Evolutionary conservation across 1,284 basidiomycete genomes (phyloP).

Genomic region (Pulveroboletus sp.): DNA sequence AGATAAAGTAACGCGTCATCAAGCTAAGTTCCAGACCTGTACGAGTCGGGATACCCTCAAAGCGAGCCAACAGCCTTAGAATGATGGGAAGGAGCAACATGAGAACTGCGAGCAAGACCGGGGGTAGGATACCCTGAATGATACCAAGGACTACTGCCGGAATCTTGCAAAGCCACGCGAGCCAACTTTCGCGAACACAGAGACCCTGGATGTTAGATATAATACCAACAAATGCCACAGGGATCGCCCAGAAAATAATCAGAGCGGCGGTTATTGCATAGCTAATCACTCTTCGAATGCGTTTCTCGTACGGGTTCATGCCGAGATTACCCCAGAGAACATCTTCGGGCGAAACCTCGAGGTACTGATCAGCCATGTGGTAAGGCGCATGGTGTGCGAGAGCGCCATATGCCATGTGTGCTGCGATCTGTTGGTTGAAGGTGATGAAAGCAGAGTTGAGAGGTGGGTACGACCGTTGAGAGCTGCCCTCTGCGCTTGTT

Average conservation of each 20-base stretch:
- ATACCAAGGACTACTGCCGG: conserved; percentile 73
- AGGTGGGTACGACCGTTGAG: conserved; percentile 59
- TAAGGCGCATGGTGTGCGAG: conserved; percentile 81
- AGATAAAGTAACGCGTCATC: conserved; percentile 91
- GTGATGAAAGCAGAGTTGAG: conserved; percentile 88
- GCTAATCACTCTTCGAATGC: conserved; percentile 59
- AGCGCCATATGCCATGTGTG: conserved; percentile 80
- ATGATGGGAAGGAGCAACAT: conserved; percentile 92
- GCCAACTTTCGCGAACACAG: conserved; percentile 64
- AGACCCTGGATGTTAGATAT: conserved; percentile 83
- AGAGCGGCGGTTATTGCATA: conserved; percentile 65
- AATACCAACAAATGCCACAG: conserved; percentile 83
- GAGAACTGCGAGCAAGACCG: conserved; percentile 82
- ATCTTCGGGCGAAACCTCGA: conserved; percentile 81
- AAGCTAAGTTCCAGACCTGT: conserved; percentile 87
- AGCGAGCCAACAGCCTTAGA: conserved; percentile 72
- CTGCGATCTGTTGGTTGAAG: conserved; percentile 92
- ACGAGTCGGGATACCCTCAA: conserved; percentile 80
- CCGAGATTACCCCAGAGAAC: conserved; percentile 90
- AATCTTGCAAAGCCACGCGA: conserved; percentile 82
- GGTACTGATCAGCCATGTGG: conserved; percentile 64
- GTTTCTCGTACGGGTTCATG: conserved; percentile 88
- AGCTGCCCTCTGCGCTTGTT: conserved; percentile 24
- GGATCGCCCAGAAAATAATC: conserved; percentile 74
- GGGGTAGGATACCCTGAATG: conserved; percentile 88